A percentile compares a stretch with the other conserved stretches of the same genome.
Evolutionary conservation across 129 eudicot species (phyloP).

Genomic region (Chrysanthemum seticuspe): DNA sequence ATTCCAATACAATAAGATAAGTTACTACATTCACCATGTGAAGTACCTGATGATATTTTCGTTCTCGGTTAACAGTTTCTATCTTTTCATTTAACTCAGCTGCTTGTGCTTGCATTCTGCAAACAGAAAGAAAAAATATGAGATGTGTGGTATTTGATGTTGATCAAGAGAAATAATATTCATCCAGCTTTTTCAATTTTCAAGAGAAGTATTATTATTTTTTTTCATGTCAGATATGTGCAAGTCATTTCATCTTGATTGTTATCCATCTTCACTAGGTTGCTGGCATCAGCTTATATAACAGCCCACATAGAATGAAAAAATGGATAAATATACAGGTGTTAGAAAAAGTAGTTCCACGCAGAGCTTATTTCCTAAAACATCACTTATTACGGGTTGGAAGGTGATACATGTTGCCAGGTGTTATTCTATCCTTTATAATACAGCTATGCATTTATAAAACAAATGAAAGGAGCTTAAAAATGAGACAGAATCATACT

Average conservation of each 20-base stretch:
- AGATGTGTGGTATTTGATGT: too few species aligned
- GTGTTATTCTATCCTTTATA: constrained; percentile 14
- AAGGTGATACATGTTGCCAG: constrained; percentile 3
- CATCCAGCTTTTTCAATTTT: too few species aligned
- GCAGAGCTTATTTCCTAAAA: neutral
- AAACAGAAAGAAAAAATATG: neutral
- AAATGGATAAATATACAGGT: neutral
- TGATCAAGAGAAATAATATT: too few species aligned
- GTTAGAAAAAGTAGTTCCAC: neutral
- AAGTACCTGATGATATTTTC: constrained; percentile 94
- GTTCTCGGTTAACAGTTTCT: constrained; percentile 79
- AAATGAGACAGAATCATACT: neutral
- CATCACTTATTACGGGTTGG: neutral
- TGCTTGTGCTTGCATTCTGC: constrained; percentile 81
- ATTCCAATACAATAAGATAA: neutral
- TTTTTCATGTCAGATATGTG: too few species aligned
- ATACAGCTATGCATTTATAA: neutral
- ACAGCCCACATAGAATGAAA: neutral
- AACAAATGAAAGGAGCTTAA: neutral
- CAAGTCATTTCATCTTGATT: too few species aligned
- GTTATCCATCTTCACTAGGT: too few species aligned
- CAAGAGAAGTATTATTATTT: too few species aligned
- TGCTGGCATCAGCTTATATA: neutral
- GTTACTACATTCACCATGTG: neutral
- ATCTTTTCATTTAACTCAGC: constrained; percentile 61